phyloP scores from a whole-genome alignment of 257 asterid species.

The Fraxinus excelsior region DNA sequence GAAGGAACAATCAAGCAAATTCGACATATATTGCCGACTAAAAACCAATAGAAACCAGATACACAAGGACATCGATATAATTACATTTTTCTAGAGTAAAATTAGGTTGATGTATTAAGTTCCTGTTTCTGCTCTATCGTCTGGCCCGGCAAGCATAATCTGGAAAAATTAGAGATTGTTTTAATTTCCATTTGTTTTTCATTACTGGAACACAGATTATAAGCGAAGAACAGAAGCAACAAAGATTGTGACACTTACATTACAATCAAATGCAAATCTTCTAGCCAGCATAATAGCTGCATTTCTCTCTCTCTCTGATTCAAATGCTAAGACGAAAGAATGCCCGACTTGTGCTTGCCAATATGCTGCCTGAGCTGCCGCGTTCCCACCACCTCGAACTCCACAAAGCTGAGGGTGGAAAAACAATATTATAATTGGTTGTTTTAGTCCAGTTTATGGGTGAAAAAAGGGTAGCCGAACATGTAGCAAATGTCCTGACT shows the following conservation, averaged over 20 bases:
- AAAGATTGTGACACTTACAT: conserved; percentile 51
- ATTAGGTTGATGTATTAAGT: conserved; percentile 26
- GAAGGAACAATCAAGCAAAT: conserved; percentile 27
- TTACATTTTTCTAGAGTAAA: conserved; percentile 38
- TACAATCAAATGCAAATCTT: conserved; percentile 89
- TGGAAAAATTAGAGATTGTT: conserved; percentile 29
- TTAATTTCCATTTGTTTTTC: neutral
- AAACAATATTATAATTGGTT: conserved; percentile 10
- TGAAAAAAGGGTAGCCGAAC: neutral
- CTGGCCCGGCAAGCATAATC: conserved; percentile 86
- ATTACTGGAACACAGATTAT: neutral
- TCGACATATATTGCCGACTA: conserved; percentile 30
- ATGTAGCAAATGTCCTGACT: neutral
- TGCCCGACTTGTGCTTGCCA: conserved; percentile 74
- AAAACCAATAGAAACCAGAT: conserved; percentile 34
- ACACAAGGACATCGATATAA: conserved; percentile 34
- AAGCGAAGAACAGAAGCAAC: neutral
- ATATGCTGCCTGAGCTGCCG: conserved; percentile 85
- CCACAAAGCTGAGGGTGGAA: conserved; percentile 71
- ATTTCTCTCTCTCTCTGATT: conserved; percentile 83
- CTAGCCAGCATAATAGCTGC: conserved; percentile 95
- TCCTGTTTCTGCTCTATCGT: conserved; percentile 56
- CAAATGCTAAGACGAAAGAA: conserved; percentile 79
- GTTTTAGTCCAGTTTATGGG: neutral
- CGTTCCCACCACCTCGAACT: conserved; percentile 91